Evolutionary conservation across 345 rosid species (phyloP).

Genomic region (Syzygium aromaticum): DNA sequence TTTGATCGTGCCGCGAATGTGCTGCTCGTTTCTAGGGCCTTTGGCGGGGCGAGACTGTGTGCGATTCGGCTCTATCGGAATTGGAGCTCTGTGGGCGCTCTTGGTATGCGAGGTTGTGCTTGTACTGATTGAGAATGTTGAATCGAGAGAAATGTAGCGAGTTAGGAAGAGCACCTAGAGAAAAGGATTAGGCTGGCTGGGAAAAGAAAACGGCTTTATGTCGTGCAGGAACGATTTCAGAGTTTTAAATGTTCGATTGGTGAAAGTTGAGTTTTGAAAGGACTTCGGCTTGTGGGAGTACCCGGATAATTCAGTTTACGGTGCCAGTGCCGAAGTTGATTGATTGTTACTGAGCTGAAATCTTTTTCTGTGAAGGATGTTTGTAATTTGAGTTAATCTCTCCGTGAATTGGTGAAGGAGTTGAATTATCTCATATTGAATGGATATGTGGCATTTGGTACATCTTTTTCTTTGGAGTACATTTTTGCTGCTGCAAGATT

Average conservation of each 20-base stretch:
- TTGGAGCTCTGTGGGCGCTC: neutral
- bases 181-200: neutral
- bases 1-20: neutral
- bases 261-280: neutral
- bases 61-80: neutral
- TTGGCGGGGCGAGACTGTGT: neutral
- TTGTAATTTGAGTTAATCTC: neutral
- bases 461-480: neutral
- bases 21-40: neutral
- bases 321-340: neutral
- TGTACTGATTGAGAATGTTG: neutral
- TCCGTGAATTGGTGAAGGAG: neutral
- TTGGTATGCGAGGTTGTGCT: neutral
- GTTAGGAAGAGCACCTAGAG: neutral
- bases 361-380: neutral
- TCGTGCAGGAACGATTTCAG: neutral
- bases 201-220: neutral
- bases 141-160: neutral
- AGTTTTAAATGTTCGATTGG: neutral
- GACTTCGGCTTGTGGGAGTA: neutral
- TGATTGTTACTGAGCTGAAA: neutral
- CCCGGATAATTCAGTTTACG: neutral
- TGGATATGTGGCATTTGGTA: neutral
- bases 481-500: neutral
- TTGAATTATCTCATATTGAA: neutral